A percentile compares a stretch with the other conserved stretches of the same genome.
Conservation (phyloP, 768 basidiomycete genomes). For the Russula olivacea region DNA sequence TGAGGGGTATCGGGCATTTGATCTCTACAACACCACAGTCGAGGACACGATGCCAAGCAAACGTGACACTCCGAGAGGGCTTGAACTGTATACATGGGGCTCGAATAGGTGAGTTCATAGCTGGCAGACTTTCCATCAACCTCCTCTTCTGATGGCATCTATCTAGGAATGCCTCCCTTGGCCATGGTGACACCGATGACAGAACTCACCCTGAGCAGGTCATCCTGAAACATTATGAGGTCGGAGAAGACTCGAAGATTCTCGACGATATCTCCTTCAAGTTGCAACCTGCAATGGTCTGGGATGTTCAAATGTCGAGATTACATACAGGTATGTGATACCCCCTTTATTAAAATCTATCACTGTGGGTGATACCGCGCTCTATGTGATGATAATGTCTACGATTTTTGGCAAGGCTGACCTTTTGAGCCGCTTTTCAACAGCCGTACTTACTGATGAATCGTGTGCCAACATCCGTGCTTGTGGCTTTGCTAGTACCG, state of each 20-base stretch:
- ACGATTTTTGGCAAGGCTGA: background rate
- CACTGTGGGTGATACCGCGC: background rate
- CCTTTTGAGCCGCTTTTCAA: background rate
- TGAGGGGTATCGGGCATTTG: conserved; percentile 89
- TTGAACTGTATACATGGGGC: conserved; percentile 86
- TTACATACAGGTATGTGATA: conserved; percentile 78
- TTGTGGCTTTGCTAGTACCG: conserved; percentile 87
- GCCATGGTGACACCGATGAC: conserved; percentile 74
- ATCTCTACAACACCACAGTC: conserved; percentile 65
- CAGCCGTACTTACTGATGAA: conserved; percentile 68
- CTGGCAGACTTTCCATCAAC: background rate
- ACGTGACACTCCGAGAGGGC: conserved; percentile 20
- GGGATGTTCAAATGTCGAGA: conserved; percentile 73
- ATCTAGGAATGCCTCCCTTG: conserved; percentile 79
- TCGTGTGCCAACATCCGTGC: conserved; percentile 63
- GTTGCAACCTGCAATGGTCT: conserved; percentile 59
- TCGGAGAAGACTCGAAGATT: conserved; percentile 20
- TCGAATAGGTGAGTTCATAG: conserved; percentile 41
- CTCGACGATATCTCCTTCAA: conserved; percentile 36
- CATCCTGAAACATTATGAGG: conserved; percentile 33
- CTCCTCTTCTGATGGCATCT: background rate
- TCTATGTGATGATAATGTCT: background rate
- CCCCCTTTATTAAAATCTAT: background rate
- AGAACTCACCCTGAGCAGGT: conserved; percentile 75
- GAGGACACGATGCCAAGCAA: conserved; percentile 20